phyloP scores from a whole-genome alignment of 2,329 filamentous ascomycete species.

The Lasiodiplodia theobromae region DNA sequence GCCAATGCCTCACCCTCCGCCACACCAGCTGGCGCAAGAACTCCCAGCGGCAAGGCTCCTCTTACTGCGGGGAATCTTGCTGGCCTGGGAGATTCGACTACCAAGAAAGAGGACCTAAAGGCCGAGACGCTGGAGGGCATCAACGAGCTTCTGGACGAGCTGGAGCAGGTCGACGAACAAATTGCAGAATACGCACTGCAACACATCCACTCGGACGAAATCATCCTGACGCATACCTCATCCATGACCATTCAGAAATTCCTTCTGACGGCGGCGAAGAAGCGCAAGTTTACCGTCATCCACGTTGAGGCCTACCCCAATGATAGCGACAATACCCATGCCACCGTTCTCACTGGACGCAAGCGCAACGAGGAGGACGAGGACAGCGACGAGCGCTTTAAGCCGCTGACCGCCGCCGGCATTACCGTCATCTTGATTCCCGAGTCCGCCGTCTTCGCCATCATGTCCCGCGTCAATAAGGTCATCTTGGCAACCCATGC shows the following conservation, averaged over 20 bases:
- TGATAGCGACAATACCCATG: conserved; percentile 69
- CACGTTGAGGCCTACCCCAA: conserved; percentile 78
- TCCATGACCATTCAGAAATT: conserved; percentile 90
- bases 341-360: conserved; percentile 64
- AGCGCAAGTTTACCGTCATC: conserved; percentile 90
- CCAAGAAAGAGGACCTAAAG: conserved; percentile 66
- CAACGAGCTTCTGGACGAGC: conserved; percentile 93
- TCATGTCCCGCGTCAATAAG: conserved; percentile 96
- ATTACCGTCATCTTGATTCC: conserved; percentile 84
- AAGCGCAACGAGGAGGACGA: conserved; percentile 55
- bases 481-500: conserved; percentile 89
- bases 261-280: conserved; percentile 82
- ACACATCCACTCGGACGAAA: conserved; percentile 91
- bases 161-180: conserved; percentile 90
- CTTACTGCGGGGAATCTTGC: conserved; percentile 45
- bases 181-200: conserved; percentile 88
- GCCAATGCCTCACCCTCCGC: conserved; percentile 58
- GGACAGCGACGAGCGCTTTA: conserved; percentile 67
- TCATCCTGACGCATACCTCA: conserved; percentile 87
- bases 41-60: conserved; percentile 55
- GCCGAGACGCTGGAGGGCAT: conserved; percentile 94
- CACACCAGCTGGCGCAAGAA: conserved; percentile 47
- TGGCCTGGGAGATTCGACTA: conserved; percentile 50
- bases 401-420: conserved; percentile 78
- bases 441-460: conserved; percentile 85